Evolutionary conservation across 2,329 filamentous ascomycete genomes (phyloP), one percentile per base, ranked within the genome.

Genomic region (Stachybotrys echinatus): DNA sequence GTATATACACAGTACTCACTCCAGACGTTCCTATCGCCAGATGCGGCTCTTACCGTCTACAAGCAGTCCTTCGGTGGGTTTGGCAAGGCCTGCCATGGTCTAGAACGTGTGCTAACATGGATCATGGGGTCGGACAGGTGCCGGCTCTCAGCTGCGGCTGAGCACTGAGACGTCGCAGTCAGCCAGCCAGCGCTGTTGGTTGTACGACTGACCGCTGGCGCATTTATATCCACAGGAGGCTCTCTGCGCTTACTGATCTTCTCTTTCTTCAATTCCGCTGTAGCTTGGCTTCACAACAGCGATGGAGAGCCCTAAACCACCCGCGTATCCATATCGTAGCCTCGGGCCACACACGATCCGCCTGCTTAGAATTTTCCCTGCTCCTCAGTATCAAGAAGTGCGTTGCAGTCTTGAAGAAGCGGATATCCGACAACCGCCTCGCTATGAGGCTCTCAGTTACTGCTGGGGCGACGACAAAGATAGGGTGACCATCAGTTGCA

Each of bases 361-460:
- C 17, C 17, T 40, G 8, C 38, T 40, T n/a, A 40, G 17, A n/a
- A 20, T 40, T 14, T 18, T 18, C 2, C 38, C 38, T 18, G 38
- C 12, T 2, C 2, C 6, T 20, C 12, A 40, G 3, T n/a, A 40
- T 18, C 17, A 40, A 2, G n/a, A 7, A 3, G 38, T 40, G 12
- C 17, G 17, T n/a, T 40, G 38, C 19, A 20, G 38, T 18, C 3
- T 40, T 8, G 38, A 40, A 40, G 38, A 40, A 20, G 38, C 19
- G 18, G 19, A 40, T 40, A 18, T 40, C 38, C 38, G 19, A 31
- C 21, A 18, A 6, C 43, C 23, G 12, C 21, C 23, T 7, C 43
- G 14, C 3, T 60, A 59, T 21, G 58, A 61, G 42, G 58, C 60
- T 3, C 42, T 61, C 18, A 57, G 55, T 31, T 59, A 59, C 45